Percentiles rank a stretch among this genome's conserved stretches.
Evolutionary conservation across 2,329 filamentous ascomycete genomes (phyloP).

Genomic region (Fusarium xyrophilum): DNA sequence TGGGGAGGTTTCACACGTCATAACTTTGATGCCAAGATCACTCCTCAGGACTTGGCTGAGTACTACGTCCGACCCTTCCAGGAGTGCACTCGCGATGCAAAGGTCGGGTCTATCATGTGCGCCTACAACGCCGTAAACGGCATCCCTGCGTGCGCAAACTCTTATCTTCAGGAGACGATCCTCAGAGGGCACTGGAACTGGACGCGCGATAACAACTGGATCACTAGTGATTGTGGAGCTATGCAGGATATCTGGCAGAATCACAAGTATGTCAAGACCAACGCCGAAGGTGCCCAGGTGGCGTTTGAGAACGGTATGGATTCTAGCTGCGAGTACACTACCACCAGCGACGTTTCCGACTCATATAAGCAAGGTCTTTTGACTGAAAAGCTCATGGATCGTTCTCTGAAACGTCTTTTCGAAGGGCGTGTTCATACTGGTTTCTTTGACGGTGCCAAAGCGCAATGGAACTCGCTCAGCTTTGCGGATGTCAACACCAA

Average conservation of each 20-base stretch:
- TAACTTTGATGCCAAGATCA: not conserved
- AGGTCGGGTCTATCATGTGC: conserved; percentile 1
- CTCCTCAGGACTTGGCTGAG: conserved; percentile 1
- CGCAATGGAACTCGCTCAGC: not conserved
- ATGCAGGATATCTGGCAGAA: conserved; percentile 14
- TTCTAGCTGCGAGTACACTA: conserved; percentile 11
- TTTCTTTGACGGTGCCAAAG: conserved; percentile 5
- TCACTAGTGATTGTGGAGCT: conserved; percentile 4
- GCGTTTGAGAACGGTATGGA: conserved; percentile 2
- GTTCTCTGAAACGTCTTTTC: not conserved
- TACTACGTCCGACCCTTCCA: conserved; percentile 10
- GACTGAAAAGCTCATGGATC: conserved; percentile 13
- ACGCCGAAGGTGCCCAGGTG: not conserved
- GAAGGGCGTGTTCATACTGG: conserved; percentile 9
- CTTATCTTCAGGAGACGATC: not conserved
- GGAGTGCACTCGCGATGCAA: not conserved
- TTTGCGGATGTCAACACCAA: conserved; percentile 3
- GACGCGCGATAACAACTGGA: conserved; percentile 8
- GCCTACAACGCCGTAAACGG: not conserved
- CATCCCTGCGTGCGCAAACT: not conserved
- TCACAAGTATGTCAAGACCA: conserved; percentile 9
- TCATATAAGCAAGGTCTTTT: not conserved
- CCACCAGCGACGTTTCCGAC: conserved; percentile 5
- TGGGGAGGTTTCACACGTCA: not conserved
- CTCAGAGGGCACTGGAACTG: conserved; percentile 13